A percentile compares a stretch with the other conserved stretches of the same genome.
Evolutionary conservation across 1,284 basidiomycete species (phyloP).

Genomic region (Crepidotus sp.): DNA sequence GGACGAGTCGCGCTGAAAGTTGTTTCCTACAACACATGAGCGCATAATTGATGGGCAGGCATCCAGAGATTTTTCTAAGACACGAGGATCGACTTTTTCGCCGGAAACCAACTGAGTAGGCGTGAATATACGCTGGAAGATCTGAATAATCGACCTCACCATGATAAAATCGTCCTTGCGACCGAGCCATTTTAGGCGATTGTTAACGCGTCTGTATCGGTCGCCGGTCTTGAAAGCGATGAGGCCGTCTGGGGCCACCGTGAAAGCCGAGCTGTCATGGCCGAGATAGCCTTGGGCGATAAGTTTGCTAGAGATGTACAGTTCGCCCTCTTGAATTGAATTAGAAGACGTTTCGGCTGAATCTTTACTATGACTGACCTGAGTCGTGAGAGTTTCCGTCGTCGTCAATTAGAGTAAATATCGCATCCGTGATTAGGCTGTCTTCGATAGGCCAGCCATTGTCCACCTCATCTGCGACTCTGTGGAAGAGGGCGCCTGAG

Average conservation of each 20-base stretch:
- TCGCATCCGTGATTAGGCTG: conserved; percentile 16
- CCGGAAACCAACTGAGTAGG: conserved; percentile 26
- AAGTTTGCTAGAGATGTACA: conserved; percentile 23
- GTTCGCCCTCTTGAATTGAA: conserved; percentile 26
- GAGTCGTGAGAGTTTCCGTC: conserved; percentile 21
- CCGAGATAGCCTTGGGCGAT: conserved; percentile 26
- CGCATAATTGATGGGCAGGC: conserved; percentile 20
- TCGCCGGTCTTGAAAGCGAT: conserved; percentile 29
- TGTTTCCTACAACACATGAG: conserved; percentile 27
- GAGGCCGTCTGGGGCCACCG: conserved; percentile 20
- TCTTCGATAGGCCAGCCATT: conserved; percentile 5
- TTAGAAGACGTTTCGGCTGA: neutral
- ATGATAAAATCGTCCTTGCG: conserved; percentile 29
- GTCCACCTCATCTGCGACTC: conserved; percentile 17
- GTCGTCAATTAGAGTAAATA: conserved; percentile 21
- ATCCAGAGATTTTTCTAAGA: conserved; percentile 24
- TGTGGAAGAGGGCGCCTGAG: conserved; percentile 23
- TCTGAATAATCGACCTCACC: conserved; percentile 13
- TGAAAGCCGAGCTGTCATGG: conserved; percentile 23
- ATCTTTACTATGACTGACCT: neutral
- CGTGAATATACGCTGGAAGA: neutral
- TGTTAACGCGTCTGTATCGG: conserved; percentile 22
- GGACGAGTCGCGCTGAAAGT: conserved; percentile 25
- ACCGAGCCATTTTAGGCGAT: conserved; percentile 26
- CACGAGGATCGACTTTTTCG: conserved; percentile 25